Evolutionary conservation across 164 flowering plant genomes (phyloP).

Genomic region (Chimonanthus salicifolius): DNA sequence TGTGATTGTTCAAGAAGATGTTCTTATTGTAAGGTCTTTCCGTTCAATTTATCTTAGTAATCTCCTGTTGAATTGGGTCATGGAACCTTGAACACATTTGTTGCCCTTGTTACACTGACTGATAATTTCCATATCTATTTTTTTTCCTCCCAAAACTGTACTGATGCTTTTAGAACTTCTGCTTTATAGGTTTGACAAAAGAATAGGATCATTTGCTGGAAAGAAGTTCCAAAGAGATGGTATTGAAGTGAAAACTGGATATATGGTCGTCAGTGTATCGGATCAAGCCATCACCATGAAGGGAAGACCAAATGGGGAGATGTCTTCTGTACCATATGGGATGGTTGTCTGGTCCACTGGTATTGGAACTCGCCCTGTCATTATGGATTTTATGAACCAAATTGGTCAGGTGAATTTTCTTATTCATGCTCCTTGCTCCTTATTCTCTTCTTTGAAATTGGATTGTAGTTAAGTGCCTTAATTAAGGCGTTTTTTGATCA

Average conservation of each 20-base stretch:
- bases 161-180: not conserved
- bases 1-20: no score
- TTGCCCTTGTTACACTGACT: not conserved
- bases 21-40: no score
- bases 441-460: not conserved
- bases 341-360: constrained; percentile 99
- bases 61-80: not conserved
- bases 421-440: not conserved
- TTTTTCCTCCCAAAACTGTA: not conserved
- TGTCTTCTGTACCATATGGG: constrained; percentile 68
- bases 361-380: constrained; percentile 79
- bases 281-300: constrained; percentile 71
- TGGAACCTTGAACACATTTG: not conserved
- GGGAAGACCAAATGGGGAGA: constrained; percentile 40
- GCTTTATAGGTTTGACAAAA: constrained; percentile 79
- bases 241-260: constrained; percentile 72
- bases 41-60: not conserved
- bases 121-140: not conserved
- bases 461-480: not conserved
- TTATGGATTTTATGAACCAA: constrained; percentile 83
- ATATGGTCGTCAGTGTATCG: constrained; percentile 72
- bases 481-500: not conserved
- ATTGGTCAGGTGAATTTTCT: constrained; percentile 64
- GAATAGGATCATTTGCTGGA: constrained; percentile 83
- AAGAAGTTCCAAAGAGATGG: constrained; percentile 87